A percentile compares a stretch with the other conserved stretches of the same genome.
These are phyloP conservation scores for Entamoeba moshkovskii DNA, from an alignment of 208 protist species.

Conservation along the genomic window DNA sequence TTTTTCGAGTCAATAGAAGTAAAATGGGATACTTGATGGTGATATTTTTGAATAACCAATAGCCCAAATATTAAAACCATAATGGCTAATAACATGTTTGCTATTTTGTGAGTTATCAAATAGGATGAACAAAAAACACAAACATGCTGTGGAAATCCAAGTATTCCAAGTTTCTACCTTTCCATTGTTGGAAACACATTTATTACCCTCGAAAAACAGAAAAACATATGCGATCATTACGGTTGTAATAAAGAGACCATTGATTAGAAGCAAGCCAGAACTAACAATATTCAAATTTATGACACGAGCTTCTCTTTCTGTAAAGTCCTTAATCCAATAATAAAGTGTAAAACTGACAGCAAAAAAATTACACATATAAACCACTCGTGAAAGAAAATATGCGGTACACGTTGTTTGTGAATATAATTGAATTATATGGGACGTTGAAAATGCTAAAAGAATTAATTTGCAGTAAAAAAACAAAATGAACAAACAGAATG, in stretches of 20 bases:
- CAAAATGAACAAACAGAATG: not conserved
- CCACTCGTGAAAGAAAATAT: not conserved
- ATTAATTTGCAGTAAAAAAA: not conserved
- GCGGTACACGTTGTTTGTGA: not conserved
- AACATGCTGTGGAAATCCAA: not conserved
- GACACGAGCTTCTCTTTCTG: not conserved
- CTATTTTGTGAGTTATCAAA: not conserved
- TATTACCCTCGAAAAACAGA: not conserved
- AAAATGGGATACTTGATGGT: not conserved
- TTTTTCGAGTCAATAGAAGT: not conserved
- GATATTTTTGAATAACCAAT: not conserved
- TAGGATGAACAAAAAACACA: not conserved
- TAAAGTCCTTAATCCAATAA: not conserved
- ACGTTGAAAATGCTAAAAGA: not conserved
- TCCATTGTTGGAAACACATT: not conserved
- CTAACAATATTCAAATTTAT: not conserved
- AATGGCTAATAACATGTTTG: not conserved
- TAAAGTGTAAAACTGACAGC: not conserved
- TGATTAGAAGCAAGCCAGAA: not conserved
- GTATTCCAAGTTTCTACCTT: not conserved
- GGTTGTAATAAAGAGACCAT: not conserved
- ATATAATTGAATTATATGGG: not conserved
- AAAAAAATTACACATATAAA: not conserved
- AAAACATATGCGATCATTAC: not conserved
- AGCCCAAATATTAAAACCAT: not conserved